Conservation (phyloP, 352 stramenopile genomes). For the Phytophthora megakarya region DNA sequence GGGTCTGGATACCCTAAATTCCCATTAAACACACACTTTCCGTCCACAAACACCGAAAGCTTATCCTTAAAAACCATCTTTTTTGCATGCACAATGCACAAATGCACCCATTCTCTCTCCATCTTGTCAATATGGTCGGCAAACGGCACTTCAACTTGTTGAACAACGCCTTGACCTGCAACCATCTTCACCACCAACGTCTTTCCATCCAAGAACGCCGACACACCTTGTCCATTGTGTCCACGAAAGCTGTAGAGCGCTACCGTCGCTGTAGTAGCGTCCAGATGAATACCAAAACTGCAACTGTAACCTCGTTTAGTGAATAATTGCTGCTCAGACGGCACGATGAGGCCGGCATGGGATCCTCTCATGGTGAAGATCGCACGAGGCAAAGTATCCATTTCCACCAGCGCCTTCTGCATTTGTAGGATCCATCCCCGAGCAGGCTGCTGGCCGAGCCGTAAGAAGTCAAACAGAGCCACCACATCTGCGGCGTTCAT, state of each 20-base stretch:
- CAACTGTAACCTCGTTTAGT: constrained; percentile 82
- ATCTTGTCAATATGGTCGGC: constrained; percentile 49
- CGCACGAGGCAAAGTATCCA: constrained; percentile 59
- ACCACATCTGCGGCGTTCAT: constrained; percentile 65
- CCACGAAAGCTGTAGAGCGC: constrained; percentile 81
- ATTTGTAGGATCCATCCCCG: constrained; percentile 63
- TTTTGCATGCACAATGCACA: constrained; percentile 84
- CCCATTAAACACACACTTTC: constrained; percentile 56
- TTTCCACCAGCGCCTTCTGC: constrained; percentile 54
- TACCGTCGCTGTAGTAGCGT: constrained; percentile 36
- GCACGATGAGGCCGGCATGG: constrained; percentile 69
- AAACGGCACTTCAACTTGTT: constrained; percentile 70
- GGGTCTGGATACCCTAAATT: constrained; percentile 79
- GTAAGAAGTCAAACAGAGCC: constrained; percentile 77
- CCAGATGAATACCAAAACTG: constrained; percentile 63
- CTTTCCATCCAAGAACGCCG: constrained; percentile 53
- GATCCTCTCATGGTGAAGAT: constrained; percentile 74
- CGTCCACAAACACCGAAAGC: constrained; percentile 72
- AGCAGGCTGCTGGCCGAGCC: constrained; percentile 48
- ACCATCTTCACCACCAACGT: constrained; percentile 66
- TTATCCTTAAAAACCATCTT: constrained; percentile 93
- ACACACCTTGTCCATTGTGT: constrained; percentile 75
- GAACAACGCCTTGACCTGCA: constrained; percentile 41
- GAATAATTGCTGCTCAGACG: constrained; percentile 58
- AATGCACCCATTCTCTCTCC: constrained; percentile 64